Percentiles rank a stretch among this genome's conserved stretches.
These are phyloP conservation scores for Actinomortierella ambigua DNA, from an alignment of 371 early-diverging fungal genomes.

Conservation along the genomic window DNA sequence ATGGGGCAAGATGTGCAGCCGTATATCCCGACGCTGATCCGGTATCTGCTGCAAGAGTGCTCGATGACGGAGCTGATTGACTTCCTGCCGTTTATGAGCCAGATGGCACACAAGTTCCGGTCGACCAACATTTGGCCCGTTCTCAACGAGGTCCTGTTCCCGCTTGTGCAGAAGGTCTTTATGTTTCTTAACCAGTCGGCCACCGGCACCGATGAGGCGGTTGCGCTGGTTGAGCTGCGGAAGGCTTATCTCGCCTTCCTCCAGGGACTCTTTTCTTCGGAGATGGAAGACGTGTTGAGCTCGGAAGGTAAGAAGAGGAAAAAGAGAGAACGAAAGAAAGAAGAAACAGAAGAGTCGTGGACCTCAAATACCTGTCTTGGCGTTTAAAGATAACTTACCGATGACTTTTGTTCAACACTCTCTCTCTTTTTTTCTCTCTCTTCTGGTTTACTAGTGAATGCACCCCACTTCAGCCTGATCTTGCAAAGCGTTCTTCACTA, in stretches of 20 bases:
- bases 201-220: slow-evolving; percentile 88
- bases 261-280: slow-evolving; percentile 80
- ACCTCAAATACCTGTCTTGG: too few relatives aligned
- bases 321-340: too few relatives aligned
- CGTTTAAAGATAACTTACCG: too few relatives aligned
- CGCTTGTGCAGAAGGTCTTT: slow-evolving; percentile 84
- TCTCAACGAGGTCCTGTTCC: slow-evolving; percentile 78
- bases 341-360: too few relatives aligned
- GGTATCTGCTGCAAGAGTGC: slow-evolving; percentile 76
- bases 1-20: slow-evolving; percentile 85
- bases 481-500: slow-evolving; percentile 81
- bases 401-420: not conserved
- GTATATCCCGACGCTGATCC: slow-evolving; percentile 81
- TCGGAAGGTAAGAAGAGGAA: slow-evolving; percentile 59
- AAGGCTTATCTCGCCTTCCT: slow-evolving; percentile 86
- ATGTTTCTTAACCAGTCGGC: slow-evolving; percentile 81
- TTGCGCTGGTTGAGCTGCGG: slow-evolving; percentile 77
- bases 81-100: slow-evolving; percentile 85
- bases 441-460: slow-evolving; percentile 56
- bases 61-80: slow-evolving; percentile 83
- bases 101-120: slow-evolving; percentile 89
- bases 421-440: not conserved
- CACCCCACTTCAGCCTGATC: slow-evolving; percentile 72
- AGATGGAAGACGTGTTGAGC: slow-evolving; percentile 78
- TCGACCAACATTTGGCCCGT: slow-evolving; percentile 55